Base-by-base conservation (phyloP, 2,329 filamentous ascomycete genomes). In the Pseudogymnoascus sp. region DNA sequence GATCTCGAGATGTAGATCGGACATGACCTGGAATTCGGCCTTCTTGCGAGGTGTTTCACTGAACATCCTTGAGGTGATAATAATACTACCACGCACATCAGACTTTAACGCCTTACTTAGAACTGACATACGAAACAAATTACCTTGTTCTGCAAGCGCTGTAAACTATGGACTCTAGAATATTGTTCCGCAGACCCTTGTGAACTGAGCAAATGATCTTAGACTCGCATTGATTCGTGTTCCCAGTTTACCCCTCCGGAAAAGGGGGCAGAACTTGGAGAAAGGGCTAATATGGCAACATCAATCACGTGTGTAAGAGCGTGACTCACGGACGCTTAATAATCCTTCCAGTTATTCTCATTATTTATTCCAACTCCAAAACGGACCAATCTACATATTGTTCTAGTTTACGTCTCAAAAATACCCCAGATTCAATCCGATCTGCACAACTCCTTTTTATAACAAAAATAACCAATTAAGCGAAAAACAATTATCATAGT, bases 1-100 rank as follows among this genome's bases (percentile, higher is more conserved):
- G 33, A 78, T 68, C 62, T 82, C 78, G 4, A 81, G 76, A 66
- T 82, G 79, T 3, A 81, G 71, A 64, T 83, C 79, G 0, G 80
- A 82, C 63, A 81, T 72, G 64, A 79, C 67, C 61, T 78, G 76
- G n/a, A 77, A 63, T 1, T 61, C 37, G 36, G 33, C 29, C 61
- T 50, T 36, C n/a, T 60, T 40, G 59, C 41, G 44, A 5, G 24
- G 11, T 29, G 15, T 31, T 50, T 7, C 13, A 15, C 8, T 13
- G 0, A n/a, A 5, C 44, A 50, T 50, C 24, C 4, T 50, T 15
- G 11, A 15, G 15, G 44, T 29, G 26, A 31, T 50, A 9, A 15
- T 6, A 54, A 17, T 33, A 54, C 44, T 54, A 17, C 26, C n/a
- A 6, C n/a, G 11, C 8, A 2, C 8, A 17, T 50, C n/a, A 54